Evolutionary conservation across 495 filamentous ascomycete genomes (phyloP), one percentile per base, ranked within the genome.

Genomic region (Clavariopsis aquatica): DNA sequence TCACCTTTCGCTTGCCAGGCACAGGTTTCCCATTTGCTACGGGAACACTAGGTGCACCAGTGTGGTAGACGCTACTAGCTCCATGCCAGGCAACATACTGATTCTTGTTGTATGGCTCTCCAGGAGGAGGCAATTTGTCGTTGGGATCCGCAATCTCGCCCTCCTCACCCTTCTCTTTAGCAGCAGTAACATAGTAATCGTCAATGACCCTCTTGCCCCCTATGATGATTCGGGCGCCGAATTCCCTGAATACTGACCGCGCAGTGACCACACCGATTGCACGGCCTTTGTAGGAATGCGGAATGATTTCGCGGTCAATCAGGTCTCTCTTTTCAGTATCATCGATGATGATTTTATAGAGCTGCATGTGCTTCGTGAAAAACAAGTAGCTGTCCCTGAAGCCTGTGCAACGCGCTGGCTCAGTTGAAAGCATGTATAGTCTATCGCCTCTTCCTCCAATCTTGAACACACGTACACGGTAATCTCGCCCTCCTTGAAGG

Each of bases 1-100:
- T 85, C 8, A 95, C 86, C 52, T 89, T 87, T 60, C 89, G 83
- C 77, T 94, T 96, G 76, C 93, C 93, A 55, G 77, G 77, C 56
- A 87, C 82, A 15, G 80, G 81, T 75, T 93, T 94, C 52, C 90
- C 90, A 52, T 81, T 87, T 49, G 86, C 85, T 69, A 86, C 77
- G 0, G 93, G 93, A 17, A 93, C 84, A 26, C 88, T 86, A 1
- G 92, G 90, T 0, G 81, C 85, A 29, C 84, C 87, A 0, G 90
- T 90, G 70, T 97, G 92, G 71, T 98, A 98, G 13, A 98, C 94
- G 43, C 87, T 86, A 68, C 93, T 97, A 20, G 94, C 94, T 26
- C 94, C 94, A 71, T 96, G 92, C 94, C 94, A 98, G 17, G 94
- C 94, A 1, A 98, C 94, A 70, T 96, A 98, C 69, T 96, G 92